Percentiles rank a stretch among this genome's conserved stretches.
phyloP scores from a whole-genome alignment of 1,284 basidiomycete genomes.

The Cronartium ribicola region DNA sequence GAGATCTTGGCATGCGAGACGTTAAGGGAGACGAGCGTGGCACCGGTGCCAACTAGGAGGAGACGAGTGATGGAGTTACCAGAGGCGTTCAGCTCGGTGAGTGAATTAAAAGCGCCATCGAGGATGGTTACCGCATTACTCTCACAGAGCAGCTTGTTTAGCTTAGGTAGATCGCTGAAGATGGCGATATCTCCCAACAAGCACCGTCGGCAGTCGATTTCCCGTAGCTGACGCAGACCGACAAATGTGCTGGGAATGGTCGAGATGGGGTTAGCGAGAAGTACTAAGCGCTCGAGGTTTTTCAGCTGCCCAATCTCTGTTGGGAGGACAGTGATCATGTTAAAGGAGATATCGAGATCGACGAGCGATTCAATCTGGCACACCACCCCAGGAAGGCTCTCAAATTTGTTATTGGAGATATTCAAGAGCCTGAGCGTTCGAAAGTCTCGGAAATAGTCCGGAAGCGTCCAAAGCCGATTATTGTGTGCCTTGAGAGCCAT shows the following conservation, averaged over 20 bases:
- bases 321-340: constrained; percentile 76
- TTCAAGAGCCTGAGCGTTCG: constrained; percentile 72
- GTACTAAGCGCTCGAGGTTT: constrained; percentile 69
- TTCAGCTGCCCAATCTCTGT: constrained; percentile 69
- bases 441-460: constrained; percentile 76
- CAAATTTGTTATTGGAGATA: constrained; percentile 95
- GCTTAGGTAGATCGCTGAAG: constrained; percentile 65
- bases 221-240: constrained; percentile 62
- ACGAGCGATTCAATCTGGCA: constrained; percentile 68
- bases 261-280: constrained; percentile 81
- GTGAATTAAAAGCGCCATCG: constrained; percentile 53
- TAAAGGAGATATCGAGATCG: constrained; percentile 93
- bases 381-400: constrained; percentile 70
- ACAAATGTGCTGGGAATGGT: constrained; percentile 68
- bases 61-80: constrained; percentile 66
- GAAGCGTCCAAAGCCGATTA: constrained; percentile 83
- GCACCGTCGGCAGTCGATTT: constrained; percentile 79
- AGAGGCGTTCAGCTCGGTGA: constrained; percentile 65
- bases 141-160: constrained; percentile 69
- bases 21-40: constrained; percentile 71
- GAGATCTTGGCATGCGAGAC: constrained; percentile 87
- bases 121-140: constrained; percentile 75
- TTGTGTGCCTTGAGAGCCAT: constrained; percentile 77
- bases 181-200: constrained; percentile 68
- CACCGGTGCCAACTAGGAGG: constrained; percentile 51